Conservation (phyloP, 768 basidiomycete species). For the Boletus eberwhitei region DNA sequence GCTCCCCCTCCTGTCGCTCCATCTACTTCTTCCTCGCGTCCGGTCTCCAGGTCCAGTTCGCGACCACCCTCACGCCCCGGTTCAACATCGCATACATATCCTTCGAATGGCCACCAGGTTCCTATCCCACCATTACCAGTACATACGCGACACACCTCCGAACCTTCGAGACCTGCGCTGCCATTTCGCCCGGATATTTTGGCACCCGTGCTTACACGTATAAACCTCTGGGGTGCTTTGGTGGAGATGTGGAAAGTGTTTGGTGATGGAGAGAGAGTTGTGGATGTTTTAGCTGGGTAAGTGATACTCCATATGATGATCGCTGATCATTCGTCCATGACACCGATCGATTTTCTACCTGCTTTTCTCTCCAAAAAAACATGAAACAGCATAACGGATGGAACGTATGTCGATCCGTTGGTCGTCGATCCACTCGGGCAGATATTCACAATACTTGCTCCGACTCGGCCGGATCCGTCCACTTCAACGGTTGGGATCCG, state of each 20-base stretch:
- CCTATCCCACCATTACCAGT: slow-evolving; percentile 4
- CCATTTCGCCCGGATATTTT: slow-evolving; percentile 18
- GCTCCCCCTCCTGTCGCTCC: slow-evolving; percentile 1
- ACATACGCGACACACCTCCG: slow-evolving; percentile 8
- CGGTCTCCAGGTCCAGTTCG: slow-evolving; percentile 21
- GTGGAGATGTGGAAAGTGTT: slow-evolving; percentile 28
- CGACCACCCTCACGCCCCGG: slow-evolving; percentile 23
- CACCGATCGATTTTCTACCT: not conserved
- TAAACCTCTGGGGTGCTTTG: slow-evolving; percentile 23
- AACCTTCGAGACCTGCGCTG: slow-evolving; percentile 2
- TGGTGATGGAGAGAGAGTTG: slow-evolving; percentile 19
- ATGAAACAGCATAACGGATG: slow-evolving; percentile 24
- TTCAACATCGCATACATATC: slow-evolving; percentile 10
- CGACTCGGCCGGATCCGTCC: slow-evolving; percentile 7
- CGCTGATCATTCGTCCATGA: not conserved
- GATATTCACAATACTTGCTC: slow-evolving; percentile 26
- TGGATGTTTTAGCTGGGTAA: slow-evolving; percentile 26
- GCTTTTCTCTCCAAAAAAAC: not conserved
- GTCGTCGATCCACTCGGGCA: slow-evolving; percentile 27
- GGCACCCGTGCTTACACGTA: slow-evolving; percentile 16
- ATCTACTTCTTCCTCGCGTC: slow-evolving; percentile 11
- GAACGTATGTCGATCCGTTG: slow-evolving; percentile 20
- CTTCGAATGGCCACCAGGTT: slow-evolving; percentile 4
- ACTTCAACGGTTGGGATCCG: not conserved
- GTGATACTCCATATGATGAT: not conserved